Evolutionary conservation across 768 basidiomycete species (phyloP).

Genomic region (Auricularia cornea): DNA sequence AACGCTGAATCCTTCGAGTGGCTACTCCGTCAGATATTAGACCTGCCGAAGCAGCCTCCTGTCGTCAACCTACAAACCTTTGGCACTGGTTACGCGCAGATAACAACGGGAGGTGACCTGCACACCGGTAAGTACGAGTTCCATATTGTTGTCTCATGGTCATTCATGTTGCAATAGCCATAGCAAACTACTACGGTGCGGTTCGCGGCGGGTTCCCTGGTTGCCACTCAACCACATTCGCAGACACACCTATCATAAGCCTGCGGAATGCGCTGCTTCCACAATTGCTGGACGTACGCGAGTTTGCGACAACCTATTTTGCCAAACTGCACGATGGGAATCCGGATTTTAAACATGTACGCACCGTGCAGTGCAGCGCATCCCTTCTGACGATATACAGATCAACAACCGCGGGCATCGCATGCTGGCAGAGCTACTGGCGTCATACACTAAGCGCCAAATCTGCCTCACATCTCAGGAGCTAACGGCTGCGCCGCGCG

Average conservation of each 20-base stretch:
- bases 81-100: slow-evolving; percentile 3
- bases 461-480: slow-evolving; percentile 4
- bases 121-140: slow-evolving; percentile 6
- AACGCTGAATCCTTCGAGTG: slow-evolving; percentile 9
- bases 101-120: slow-evolving; percentile 10
- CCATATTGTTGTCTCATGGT: not conserved
- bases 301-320: slow-evolving; percentile 6
- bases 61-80: slow-evolving; percentile 9
- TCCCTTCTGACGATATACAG: not conserved
- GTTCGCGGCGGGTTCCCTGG: no score
- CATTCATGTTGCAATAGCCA: not conserved
- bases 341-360: slow-evolving; percentile 7
- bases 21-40: slow-evolving; percentile 6
- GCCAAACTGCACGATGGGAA: not conserved
- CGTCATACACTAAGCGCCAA: slow-evolving; percentile 7
- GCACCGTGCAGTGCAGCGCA: not conserved
- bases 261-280: slow-evolving; percentile 8
- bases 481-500: no score
- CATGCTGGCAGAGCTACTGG: slow-evolving; percentile 6
- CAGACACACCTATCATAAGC: slow-evolving; percentile 7
- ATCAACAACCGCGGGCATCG: slow-evolving; percentile 5
- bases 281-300: slow-evolving; percentile 2
- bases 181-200: slow-evolving; percentile 6
- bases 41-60: slow-evolving; percentile 8
- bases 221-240: no score